phyloP scores from a whole-genome alignment of 495 filamentous ascomycete genomes.

The Articulospora tetracladia region DNA sequence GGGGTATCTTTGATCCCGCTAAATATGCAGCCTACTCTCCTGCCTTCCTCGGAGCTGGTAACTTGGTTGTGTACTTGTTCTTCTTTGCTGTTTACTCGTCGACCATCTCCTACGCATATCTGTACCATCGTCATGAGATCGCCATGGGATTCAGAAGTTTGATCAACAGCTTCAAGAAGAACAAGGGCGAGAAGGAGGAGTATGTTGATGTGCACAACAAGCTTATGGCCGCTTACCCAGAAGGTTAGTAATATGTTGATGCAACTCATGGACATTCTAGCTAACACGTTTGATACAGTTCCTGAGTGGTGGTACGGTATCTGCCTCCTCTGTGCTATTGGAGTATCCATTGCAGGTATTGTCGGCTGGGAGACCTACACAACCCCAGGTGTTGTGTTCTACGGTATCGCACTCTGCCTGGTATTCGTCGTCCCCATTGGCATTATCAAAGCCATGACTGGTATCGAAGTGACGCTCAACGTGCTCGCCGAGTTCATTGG shows the following conservation, averaged over 20 bases:
- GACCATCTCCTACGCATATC: slow-evolving; percentile 56
- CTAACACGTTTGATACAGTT: background rate
- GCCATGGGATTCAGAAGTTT: slow-evolving; percentile 29
- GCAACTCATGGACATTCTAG: no score
- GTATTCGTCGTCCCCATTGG: slow-evolving; percentile 47
- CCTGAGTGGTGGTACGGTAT: slow-evolving; percentile 7
- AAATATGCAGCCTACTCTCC: background rate
- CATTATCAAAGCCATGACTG: slow-evolving; percentile 17
- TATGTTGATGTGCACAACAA: no score
- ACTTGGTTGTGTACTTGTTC: slow-evolving; percentile 29
- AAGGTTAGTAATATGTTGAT: no score
- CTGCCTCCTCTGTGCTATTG: background rate
- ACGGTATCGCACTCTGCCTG: background rate
- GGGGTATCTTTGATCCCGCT: slow-evolving; percentile 28
- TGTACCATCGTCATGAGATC: slow-evolving; percentile 60
- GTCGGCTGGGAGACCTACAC: slow-evolving; percentile 1
- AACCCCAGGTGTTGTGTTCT: slow-evolving; percentile 11
- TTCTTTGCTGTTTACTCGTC: slow-evolving; percentile 53
- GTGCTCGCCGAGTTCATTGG: slow-evolving; percentile 59
- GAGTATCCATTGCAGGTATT: background rate
- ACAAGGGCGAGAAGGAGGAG: no score
- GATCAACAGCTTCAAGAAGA: no score
- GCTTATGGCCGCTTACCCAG: no score
- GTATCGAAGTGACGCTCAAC: background rate
- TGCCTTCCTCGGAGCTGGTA: slow-evolving; percentile 22